phyloP scores from a whole-genome alignment of 2,329 filamentous ascomycete species.

The Sclerotiophoma versabilis region DNA sequence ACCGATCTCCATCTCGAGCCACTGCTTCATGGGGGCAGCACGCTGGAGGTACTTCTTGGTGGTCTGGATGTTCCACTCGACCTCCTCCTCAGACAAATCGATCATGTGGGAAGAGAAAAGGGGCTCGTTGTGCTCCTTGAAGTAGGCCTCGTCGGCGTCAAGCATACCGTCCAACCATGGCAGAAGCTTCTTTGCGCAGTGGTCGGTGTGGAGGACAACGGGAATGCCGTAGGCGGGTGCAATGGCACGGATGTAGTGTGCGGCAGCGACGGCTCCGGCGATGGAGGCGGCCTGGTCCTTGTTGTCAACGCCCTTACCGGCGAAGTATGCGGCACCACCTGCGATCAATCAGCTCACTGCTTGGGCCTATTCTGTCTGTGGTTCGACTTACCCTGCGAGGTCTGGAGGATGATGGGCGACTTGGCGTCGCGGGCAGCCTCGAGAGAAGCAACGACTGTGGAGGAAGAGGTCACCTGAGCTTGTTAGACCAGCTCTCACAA shows the following conservation, averaged over 20 bases:
- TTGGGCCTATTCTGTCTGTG: neutral
- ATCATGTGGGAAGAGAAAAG: conserved; percentile 99
- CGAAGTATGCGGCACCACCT: conserved; percentile 68
- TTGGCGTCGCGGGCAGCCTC: conserved; percentile 95
- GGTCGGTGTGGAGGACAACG: conserved; percentile 77
- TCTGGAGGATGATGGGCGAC: conserved; percentile 68
- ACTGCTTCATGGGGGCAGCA: conserved; percentile 93
- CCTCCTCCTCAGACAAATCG: conserved; percentile 82
- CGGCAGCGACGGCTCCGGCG: conserved; percentile 79
- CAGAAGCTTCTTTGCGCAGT: conserved; percentile 99
- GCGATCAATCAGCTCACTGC: neutral
- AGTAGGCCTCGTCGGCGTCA: conserved; percentile 91
- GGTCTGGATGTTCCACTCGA: conserved; percentile 86
- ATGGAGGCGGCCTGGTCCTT: conserved; percentile 84
- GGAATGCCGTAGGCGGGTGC: conserved; percentile 77
- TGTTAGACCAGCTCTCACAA: conserved; percentile 7
- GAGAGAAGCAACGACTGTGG: conserved; percentile 75
- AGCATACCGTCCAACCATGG: conserved; percentile 85
- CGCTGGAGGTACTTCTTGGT: conserved; percentile 81
- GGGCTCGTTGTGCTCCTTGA: conserved; percentile 79
- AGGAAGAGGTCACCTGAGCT: conserved; percentile 84
- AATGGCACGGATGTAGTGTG: conserved; percentile 90
- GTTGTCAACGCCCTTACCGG: conserved; percentile 60
- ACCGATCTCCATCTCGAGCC: conserved; percentile 96
- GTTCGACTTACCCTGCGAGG: conserved; percentile 12